These are phyloP conservation scores for Cytospora piceae DNA, from an alignment of 2,329 filamentous ascomycete genomes.

Conservation along the genomic window DNA sequence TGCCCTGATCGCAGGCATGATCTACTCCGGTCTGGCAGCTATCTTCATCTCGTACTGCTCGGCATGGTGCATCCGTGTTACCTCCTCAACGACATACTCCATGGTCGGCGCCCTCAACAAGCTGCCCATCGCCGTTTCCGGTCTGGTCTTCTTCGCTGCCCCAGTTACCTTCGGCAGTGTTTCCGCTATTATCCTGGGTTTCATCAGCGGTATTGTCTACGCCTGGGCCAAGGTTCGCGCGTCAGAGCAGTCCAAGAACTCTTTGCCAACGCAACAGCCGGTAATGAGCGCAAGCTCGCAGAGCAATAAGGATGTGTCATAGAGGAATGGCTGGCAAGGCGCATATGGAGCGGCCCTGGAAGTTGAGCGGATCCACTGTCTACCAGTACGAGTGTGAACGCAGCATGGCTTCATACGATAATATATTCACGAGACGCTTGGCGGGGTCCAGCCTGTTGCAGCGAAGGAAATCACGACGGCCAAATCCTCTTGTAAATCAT, in stretches of 20 bases:
- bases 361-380: neutral
- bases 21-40: constrained; percentile 89
- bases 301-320: constrained; percentile 82
- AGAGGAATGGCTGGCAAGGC: constrained; percentile 27
- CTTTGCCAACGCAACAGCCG: constrained; percentile 68
- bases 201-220: constrained; percentile 90
- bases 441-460: neutral
- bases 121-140: constrained; percentile 90
- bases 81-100: constrained; percentile 95
- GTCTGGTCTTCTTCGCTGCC: constrained; percentile 92
- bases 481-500: constrained; percentile 16
- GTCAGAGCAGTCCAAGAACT: constrained; percentile 66
- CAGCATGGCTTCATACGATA: constrained; percentile 3
- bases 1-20: constrained; percentile 81
- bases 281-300: constrained; percentile 88
- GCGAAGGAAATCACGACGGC: neutral
- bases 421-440: neutral
- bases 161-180: constrained; percentile 92
- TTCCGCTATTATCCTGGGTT: constrained; percentile 87
- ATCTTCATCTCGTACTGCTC: constrained; percentile 99
- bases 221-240: constrained; percentile 85
- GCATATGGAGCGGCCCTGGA: neutral
- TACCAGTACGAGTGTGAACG: neutral
- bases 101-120: constrained; percentile 99
- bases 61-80: constrained; percentile 97